These are phyloP conservation scores for Gypsophila paniculata DNA, from an alignment of 179 eudicot species.

Conservation along the genomic window DNA sequence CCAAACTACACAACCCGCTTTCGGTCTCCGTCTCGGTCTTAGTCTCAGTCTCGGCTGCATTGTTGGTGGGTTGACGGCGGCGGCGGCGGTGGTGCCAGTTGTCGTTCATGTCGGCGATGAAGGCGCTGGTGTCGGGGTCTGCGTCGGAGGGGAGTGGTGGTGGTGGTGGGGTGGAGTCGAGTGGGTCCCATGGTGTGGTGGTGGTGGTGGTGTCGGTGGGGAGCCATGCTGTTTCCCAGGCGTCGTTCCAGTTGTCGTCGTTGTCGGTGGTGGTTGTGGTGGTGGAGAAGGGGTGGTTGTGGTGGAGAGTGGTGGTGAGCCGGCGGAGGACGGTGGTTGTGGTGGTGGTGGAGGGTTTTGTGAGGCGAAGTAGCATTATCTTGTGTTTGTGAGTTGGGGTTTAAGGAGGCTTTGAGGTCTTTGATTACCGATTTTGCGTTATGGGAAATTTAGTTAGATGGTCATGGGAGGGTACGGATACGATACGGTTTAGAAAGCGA, in stretches of 20 bases:
- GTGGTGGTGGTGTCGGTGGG: constrained; percentile 61
- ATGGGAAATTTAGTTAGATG: no score
- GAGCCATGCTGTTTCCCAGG: constrained; percentile 96
- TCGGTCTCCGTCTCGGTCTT: neutral
- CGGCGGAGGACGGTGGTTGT: constrained; percentile 4
- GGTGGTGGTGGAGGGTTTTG: neutral
- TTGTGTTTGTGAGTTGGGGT: neutral
- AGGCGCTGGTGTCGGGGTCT: constrained; percentile 71
- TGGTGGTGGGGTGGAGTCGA: constrained; percentile 34
- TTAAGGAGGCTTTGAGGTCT: neutral
- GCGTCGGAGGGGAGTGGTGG: constrained; percentile 1
- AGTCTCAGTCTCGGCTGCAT: neutral
- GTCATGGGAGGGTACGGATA: no score
- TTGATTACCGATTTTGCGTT: no score
- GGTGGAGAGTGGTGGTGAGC: neutral
- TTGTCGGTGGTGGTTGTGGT: constrained; percentile 14
- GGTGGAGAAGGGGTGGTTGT: constrained; percentile 15
- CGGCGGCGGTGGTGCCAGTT: constrained; percentile 79
- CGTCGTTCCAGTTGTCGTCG: constrained; percentile 71
- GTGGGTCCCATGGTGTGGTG: constrained; percentile 66
- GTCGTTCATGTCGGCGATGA: constrained; percentile 84
- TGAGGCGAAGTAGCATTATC: constrained; percentile 23
- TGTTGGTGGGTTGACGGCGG: neutral
- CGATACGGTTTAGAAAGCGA: no score
- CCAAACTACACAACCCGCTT: constrained; percentile 45